Percentiles rank a stretch among this genome's conserved stretches.
phyloP scores from a whole-genome alignment of 129 eudicot species.

The Daucus carota region DH1_v3.0 NC_030389.2:35013501-35014000 shows the following conservation, averaged over 20 bases:
- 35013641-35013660: background rate
- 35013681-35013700: background rate
- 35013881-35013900: too few species aligned
- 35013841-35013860: background rate
- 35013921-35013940: background rate
- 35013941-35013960: too few species aligned
- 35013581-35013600: slow-evolving; percentile 44
- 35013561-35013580: slow-evolving; percentile 38
- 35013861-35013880: background rate
- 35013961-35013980: background rate
- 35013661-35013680: too few species aligned
- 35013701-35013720: slow-evolving; percentile 11
- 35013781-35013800: background rate
- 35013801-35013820: too few species aligned
- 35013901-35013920: background rate
- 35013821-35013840: background rate
- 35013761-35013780: background rate
- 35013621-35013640: background rate
- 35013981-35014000: background rate
- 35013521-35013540: background rate
- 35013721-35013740: background rate
- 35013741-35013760: too few species aligned
- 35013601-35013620: slow-evolving; percentile 19
- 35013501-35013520: background rate
- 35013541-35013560: slow-evolving; percentile 23